phyloP scores from a whole-genome alignment of 306 rosid species.

The Dalbergia cultrata region DNA sequence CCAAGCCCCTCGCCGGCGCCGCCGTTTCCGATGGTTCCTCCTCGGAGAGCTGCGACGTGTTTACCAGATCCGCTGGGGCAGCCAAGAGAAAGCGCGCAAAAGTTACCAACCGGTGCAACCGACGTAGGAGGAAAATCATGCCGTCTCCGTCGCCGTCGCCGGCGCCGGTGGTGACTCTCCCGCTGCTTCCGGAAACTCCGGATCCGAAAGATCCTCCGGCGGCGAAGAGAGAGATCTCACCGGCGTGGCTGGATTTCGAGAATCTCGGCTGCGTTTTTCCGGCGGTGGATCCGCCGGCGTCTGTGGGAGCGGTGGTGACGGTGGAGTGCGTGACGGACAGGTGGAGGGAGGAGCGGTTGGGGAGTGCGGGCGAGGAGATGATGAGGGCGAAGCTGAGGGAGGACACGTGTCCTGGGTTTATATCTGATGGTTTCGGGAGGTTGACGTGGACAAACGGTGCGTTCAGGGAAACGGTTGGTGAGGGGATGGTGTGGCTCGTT shows the following conservation, averaged over 20 bases:
- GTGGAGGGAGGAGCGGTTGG: constrained; percentile 52
- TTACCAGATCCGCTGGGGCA: constrained; percentile 23
- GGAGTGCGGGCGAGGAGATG: constrained; percentile 66
- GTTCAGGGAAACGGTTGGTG: constrained; percentile 59
- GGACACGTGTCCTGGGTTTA: constrained; percentile 86
- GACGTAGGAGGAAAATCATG: constrained; percentile 39
- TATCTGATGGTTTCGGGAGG: constrained; percentile 71
- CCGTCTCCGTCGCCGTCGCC: constrained; percentile 37
- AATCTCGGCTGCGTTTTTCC: not conserved
- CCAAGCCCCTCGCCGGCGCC: constrained; percentile 62
- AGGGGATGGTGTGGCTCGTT: constrained; percentile 51
- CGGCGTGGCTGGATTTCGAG: constrained; percentile 58
- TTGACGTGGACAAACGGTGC: constrained; percentile 80
- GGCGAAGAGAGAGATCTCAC: not conserved
- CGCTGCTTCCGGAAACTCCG: constrained; percentile 73
- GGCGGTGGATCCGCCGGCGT: constrained; percentile 9
- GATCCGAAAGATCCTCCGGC: constrained; percentile 46
- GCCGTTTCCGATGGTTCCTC: constrained; percentile 41
- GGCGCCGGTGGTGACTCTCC: constrained; percentile 57
- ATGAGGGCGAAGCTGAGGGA: constrained; percentile 55
- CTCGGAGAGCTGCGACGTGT: constrained; percentile 37
- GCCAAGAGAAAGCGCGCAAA: constrained; percentile 51
- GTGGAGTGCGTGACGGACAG: constrained; percentile 74
- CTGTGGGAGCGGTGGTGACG: constrained; percentile 63
- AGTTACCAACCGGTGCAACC: constrained; percentile 50